Evolutionary conservation across 768 basidiomycete genomes (phyloP).

Genomic region (Boletus reticulatus): DNA sequence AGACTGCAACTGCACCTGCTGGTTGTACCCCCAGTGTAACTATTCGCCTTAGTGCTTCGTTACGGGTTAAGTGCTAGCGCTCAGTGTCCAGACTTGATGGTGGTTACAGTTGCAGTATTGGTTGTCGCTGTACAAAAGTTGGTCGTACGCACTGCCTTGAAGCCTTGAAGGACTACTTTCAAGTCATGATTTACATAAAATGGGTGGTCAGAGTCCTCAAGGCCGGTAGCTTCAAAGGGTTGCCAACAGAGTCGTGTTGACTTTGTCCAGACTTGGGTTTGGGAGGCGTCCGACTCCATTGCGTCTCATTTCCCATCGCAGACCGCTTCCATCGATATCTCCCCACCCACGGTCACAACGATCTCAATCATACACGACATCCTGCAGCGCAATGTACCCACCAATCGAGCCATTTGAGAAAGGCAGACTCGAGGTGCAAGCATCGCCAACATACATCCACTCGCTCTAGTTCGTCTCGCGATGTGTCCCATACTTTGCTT

Average conservation of each 20-base stretch:
- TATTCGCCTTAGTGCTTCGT: too few relatives aligned
- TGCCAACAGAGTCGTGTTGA: neutral
- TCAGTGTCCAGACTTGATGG: too few relatives aligned
- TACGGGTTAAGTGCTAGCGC: too few relatives aligned
- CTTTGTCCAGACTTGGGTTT: constrained; percentile 11
- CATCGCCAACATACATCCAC: constrained; percentile 47
- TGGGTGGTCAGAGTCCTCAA: neutral
- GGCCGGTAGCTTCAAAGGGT: neutral
- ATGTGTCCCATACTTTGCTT: neutral
- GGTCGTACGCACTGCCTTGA: too few relatives aligned
- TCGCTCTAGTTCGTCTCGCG: constrained; percentile 61
- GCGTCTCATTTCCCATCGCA: constrained; percentile 8
- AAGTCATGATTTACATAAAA: neutral
- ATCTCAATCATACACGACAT: constrained; percentile 1
- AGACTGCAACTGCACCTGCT: neutral
- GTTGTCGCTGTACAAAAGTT: too few relatives aligned
- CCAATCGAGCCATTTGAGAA: constrained; percentile 61
- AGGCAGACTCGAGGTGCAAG: constrained; percentile 67
- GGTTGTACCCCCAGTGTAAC: too few relatives aligned
- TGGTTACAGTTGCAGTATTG: too few relatives aligned
- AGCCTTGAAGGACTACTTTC: too few relatives aligned
- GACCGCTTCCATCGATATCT: constrained; percentile 20
- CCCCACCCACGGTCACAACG: neutral
- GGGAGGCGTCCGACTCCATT: neutral
- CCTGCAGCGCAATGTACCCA: constrained; percentile 55